These are phyloP conservation scores for Aspergillus fumigatus DNA, from an alignment of 2,329 filamentous ascomycete genomes.

Conservation along the genomic window DNA sequence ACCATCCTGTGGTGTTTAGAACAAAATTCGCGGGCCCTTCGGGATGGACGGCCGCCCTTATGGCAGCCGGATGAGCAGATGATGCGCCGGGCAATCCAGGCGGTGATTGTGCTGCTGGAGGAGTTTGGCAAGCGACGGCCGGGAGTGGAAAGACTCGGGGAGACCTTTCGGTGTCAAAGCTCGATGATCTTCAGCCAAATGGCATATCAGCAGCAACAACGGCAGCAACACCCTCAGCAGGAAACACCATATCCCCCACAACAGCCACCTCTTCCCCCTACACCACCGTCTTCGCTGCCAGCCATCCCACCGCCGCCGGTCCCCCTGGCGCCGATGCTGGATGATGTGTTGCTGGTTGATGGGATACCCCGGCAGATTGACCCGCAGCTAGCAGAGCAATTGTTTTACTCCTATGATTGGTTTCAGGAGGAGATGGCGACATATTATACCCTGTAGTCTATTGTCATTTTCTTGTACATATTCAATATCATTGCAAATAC, in stretches of 20 bases:
- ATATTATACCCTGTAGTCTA: slow-evolving; percentile 33
- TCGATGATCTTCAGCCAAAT: slow-evolving; percentile 35
- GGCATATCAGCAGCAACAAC: slow-evolving; percentile 31
- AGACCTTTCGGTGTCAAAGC: slow-evolving; percentile 36
- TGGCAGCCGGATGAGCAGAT: slow-evolving; percentile 35
- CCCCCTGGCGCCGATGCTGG: slow-evolving; percentile 30
- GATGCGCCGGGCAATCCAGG: slow-evolving; percentile 35
- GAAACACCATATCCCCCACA: slow-evolving; percentile 5
- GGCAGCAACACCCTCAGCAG: slow-evolving; percentile 15
- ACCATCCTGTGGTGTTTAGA: slow-evolving; percentile 39
- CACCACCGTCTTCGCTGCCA: slow-evolving; percentile 9
- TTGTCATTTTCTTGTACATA: slow-evolving; percentile 8
- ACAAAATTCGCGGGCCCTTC: slow-evolving; percentile 33
- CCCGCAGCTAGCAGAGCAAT: slow-evolving; percentile 33
- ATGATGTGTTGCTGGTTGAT: slow-evolving; percentile 27
- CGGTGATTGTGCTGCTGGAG: slow-evolving; percentile 33
- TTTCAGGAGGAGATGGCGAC: slow-evolving; percentile 38
- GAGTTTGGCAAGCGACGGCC: slow-evolving; percentile 36
- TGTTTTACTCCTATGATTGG: slow-evolving; percentile 37
- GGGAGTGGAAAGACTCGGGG: slow-evolving; percentile 33
- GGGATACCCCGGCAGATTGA: slow-evolving; percentile 16
- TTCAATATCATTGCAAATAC: not conserved
- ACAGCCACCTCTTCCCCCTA: slow-evolving; percentile 11
- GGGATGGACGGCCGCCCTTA: slow-evolving; percentile 23
- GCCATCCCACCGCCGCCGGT: slow-evolving; percentile 9